Conservation (phyloP, 2,329 filamentous ascomycete genomes). For the Paecilomyces dactylethromorphus region DNA sequence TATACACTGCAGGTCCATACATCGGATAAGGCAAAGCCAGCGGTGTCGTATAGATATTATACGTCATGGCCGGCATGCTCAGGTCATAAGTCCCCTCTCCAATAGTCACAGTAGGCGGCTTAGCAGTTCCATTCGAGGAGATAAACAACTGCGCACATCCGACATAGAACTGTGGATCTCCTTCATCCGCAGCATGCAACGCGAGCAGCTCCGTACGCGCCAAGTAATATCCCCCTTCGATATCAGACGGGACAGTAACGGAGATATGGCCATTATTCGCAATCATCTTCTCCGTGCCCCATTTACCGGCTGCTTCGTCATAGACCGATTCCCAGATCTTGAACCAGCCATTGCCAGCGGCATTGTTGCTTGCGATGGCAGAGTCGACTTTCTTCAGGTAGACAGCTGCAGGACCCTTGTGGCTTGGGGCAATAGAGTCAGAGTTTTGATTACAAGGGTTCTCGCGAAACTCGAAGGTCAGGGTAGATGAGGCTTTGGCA, state of each 20-base stretch:
- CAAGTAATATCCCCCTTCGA: slow-evolving; percentile 64
- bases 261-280: slow-evolving; percentile 58
- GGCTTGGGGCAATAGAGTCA: slow-evolving; percentile 53
- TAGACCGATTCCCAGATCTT: slow-evolving; percentile 69
- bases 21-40: slow-evolving; percentile 51
- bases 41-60: slow-evolving; percentile 55
- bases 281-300: slow-evolving; percentile 67
- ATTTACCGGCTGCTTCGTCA: slow-evolving; percentile 48
- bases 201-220: slow-evolving; percentile 64
- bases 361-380: slow-evolving; percentile 44
- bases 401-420: slow-evolving; percentile 64
- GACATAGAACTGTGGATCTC: slow-evolving; percentile 65
- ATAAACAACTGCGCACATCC: slow-evolving; percentile 68
- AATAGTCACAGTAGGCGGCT: slow-evolving; percentile 54
- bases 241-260: slow-evolving; percentile 53
- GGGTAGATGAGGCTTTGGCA: slow-evolving; percentile 44
- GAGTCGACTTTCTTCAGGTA: slow-evolving; percentile 65
- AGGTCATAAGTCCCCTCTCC: slow-evolving; percentile 55
- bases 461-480: slow-evolving; percentile 62
- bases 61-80: slow-evolving; percentile 51
- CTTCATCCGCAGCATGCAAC: slow-evolving; percentile 54
- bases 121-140: slow-evolving; percentile 40
- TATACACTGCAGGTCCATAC: slow-evolving; percentile 53
- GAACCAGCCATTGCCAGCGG: slow-evolving; percentile 65
- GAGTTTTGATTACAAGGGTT: slow-evolving; percentile 51